phyloP scores from a whole-genome alignment of 1,284 basidiomycete genomes.

The Microbotryum intermedium region DNA sequence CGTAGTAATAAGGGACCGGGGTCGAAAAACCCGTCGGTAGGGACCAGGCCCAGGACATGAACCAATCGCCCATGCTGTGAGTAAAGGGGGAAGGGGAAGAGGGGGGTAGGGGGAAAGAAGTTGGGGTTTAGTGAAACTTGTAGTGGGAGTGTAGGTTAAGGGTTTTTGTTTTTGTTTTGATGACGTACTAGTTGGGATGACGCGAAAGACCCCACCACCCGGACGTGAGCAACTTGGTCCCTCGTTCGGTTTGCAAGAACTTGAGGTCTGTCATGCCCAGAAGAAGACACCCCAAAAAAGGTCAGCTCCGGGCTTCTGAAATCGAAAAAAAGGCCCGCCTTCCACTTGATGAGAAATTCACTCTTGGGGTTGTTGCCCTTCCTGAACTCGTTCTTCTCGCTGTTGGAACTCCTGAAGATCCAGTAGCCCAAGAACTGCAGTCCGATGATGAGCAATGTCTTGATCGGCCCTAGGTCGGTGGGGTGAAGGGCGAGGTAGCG shows the following conservation, averaged over 20 bases:
- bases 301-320: not conserved
- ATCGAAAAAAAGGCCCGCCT: not conserved
- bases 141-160: not conserved
- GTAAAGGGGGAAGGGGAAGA: no score
- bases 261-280: slow-evolving; percentile 60
- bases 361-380: slow-evolving; percentile 89
- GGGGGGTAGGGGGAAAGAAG: no score
- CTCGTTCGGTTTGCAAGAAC: slow-evolving; percentile 74
- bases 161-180: no score
- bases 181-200: slow-evolving; percentile 57
- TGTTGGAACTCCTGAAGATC: slow-evolving; percentile 82
- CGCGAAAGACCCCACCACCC: slow-evolving; percentile 96
- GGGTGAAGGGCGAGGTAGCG: slow-evolving; percentile 85
- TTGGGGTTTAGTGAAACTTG: not conserved
- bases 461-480: slow-evolving; percentile 63
- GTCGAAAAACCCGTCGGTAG: slow-evolving; percentile 85
- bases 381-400: slow-evolving; percentile 92
- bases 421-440: slow-evolving; percentile 74
- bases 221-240: slow-evolving; percentile 81
- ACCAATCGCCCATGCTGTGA: slow-evolving; percentile 59
- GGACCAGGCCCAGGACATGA: slow-evolving; percentile 91
- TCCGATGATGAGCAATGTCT: slow-evolving; percentile 54
- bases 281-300: not conserved
- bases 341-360: slow-evolving; percentile 36
- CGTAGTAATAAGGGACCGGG: slow-evolving; percentile 94